These are phyloP conservation scores for Eucalyptus dawsonii DNA, from an alignment of 345 rosid genomes.

Conservation along the genomic window DNA sequence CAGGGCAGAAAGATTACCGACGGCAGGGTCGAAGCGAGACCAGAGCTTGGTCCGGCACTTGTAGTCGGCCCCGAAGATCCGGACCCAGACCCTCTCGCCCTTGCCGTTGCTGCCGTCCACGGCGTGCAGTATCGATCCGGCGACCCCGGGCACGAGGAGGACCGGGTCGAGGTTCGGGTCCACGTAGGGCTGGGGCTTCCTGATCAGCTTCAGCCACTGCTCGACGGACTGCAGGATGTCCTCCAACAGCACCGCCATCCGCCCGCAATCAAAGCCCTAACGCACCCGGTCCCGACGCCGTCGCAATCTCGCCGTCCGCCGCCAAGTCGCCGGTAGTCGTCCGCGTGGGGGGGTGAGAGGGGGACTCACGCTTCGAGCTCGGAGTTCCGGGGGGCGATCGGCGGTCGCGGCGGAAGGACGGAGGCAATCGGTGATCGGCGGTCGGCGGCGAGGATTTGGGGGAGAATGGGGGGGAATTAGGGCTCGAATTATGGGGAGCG, in stretches of 20 bases:
- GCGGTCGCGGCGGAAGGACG: background rate
- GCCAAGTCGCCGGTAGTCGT: background rate
- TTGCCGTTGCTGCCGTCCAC: slow-evolving; percentile 42
- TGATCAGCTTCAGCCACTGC: slow-evolving; percentile 43
- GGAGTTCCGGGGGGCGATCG: background rate
- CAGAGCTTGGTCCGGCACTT: slow-evolving; percentile 76
- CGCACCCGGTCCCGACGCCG: background rate
- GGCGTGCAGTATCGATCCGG: slow-evolving; percentile 74
- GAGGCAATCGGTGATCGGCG: background rate
- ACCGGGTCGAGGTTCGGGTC: slow-evolving; percentile 91
- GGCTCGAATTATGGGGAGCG: background rate
- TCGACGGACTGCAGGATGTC: slow-evolving; percentile 72
- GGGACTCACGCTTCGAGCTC: background rate
- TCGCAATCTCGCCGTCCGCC: background rate
- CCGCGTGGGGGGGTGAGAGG: background rate
- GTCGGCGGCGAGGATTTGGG: background rate
- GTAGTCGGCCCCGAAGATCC: slow-evolving; percentile 72
- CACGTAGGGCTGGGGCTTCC: slow-evolving; percentile 43
- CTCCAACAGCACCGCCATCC: slow-evolving; percentile 54
- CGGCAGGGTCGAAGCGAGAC: slow-evolving; percentile 81
- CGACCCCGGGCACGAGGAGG: slow-evolving; percentile 79
- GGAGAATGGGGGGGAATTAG: background rate
- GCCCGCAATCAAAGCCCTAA: background rate
- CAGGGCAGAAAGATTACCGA: slow-evolving; percentile 19
- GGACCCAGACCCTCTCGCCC: slow-evolving; percentile 85